Conservation (phyloP, 805 yeast genomes). For the Schwanniomyces yamadae region DNA sequence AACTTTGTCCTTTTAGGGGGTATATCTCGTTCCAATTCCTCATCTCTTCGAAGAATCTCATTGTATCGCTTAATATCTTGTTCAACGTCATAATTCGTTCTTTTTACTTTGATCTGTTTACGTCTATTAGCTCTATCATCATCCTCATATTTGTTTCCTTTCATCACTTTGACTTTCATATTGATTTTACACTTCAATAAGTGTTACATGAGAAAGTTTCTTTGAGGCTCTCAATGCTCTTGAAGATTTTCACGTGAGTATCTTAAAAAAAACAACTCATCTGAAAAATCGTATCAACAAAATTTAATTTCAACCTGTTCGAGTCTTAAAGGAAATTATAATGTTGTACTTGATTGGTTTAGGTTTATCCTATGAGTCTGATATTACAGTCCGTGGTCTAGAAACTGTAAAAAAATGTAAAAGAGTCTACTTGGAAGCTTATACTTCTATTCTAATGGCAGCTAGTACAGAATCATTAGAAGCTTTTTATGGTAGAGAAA, state of each 20-base stretch:
- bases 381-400: slow-evolving; percentile 92
- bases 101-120: slow-evolving; percentile 4
- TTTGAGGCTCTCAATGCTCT: too few species aligned
- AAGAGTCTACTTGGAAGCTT: slow-evolving; percentile 92
- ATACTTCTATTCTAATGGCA: slow-evolving; percentile 93
- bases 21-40: slow-evolving; percentile 22
- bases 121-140: too few species aligned
- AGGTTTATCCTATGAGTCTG: slow-evolving; percentile 85
- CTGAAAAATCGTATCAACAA: too few species aligned
- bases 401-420: slow-evolving; percentile 80
- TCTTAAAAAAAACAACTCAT: too few species aligned
- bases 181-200: too few species aligned
- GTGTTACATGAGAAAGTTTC: too few species aligned
- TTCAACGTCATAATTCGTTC: slow-evolving; percentile 12
- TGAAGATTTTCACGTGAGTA: too few species aligned
- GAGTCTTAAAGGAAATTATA: too few species aligned
- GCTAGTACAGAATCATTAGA: slow-evolving; percentile 76
- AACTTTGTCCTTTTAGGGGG: slow-evolving; percentile 20
- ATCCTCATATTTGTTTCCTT: too few species aligned
- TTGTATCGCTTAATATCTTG: slow-evolving; percentile 19
- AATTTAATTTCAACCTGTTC: too few species aligned
- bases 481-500: slow-evolving; percentile 79
- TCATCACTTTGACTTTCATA: too few species aligned
- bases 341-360: slow-evolving; percentile 92
- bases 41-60: slow-evolving; percentile 14